Base-by-base conservation (phyloP, 1,139 yeast genomes). In the Blastobotrys proliferans region DNA sequence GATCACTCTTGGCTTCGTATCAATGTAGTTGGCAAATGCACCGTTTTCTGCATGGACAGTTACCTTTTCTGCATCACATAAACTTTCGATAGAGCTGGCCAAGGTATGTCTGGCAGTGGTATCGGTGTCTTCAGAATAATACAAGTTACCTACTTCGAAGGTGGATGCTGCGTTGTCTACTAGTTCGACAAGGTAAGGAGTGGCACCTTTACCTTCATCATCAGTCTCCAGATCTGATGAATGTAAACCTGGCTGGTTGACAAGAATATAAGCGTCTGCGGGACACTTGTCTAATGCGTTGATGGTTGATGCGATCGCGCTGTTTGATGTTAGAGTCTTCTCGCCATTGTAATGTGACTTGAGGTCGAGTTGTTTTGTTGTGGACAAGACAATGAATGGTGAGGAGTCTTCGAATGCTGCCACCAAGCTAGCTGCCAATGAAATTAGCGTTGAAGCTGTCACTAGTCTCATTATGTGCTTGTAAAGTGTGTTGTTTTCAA, bases 201-300 rank as follows among this genome's bases (percentile, higher is more conserved):
- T 46, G 10, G 37, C 16, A 6, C 28, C 37, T 6, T 18, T 10
- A 17, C 17, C 34, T 35, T 45, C 32, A 13, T 45, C 13, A 13
- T 40, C 40, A 19, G 28, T 31, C n/a, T 46, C 34, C 26, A 67
- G 43, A 49, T 64, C 67, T 20, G 63, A 51, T 35, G 60, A 61
- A 33, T 54, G 56, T 30, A 63, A 56, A 14, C 63, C 62, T 17
- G 64, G 65, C 50, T 67, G 67, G 44, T 55, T 51, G 24, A 67
- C 64, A 30, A 68, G 51, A 30, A 68, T 53, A 48, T 65, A 68
- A 10, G 67, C 61, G 49, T 64, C 67, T 46, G 65, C 65, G 6
- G 55, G 51, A 51, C 70, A 65, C 13, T 50, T 52, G 13, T 51
- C 45, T 22, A 59, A 46, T 14, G 58, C 52, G 37, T 50, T 38